Evolutionary conservation across 169 alveolate species (phyloP), one percentile per base, ranked within the genome.

Genomic region (Eimeria nieschulzi): DNA sequence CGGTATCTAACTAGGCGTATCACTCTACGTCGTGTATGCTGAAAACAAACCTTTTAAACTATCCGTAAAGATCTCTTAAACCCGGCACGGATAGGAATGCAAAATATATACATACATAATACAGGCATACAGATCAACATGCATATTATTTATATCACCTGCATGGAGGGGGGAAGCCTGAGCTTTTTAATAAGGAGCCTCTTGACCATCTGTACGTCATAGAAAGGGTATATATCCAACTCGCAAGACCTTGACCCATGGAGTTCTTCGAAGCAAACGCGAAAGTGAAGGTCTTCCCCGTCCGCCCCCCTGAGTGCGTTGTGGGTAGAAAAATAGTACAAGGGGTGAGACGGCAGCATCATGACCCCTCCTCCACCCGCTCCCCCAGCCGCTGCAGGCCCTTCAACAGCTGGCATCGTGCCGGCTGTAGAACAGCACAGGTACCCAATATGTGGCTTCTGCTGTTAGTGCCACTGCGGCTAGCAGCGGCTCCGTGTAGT

Each of bases 201-300:
- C 92, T 97, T 97, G 78, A 97, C 94, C 97, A 95, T 95, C 86
- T 96, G 97, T 7, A 96, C 96, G 93, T 97, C 98, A 94, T 96
- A 96, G 93, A 97, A 97, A 25, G 98, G 98, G 91, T 95, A 97
- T 26, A 97, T 95, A 56, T 87, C 82, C 7, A 87, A 54, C 21
- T 87, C 83, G 92, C 92, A 87, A 25, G 70, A 72, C 21, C 92
- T 70, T 39, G 66, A 72, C 26, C 92, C 92, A 33, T 87, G 92
- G n/a, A 87, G 92, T 19, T 87, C 92, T 19, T 59, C 92, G 82
- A 87, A 87, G 73, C 87, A 72, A 46, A 87, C 92, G 5, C 87
- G 80, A 33, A 87, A 87, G 51, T 72, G 73, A 51, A 72, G 21
- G n/a, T 87, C 92, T 2, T 63, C 87, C n/a, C 92, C 92, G 19